Evolutionary conservation across 306 rosid species (phyloP).

Genomic region (Sesbania bispinosa): DNA sequence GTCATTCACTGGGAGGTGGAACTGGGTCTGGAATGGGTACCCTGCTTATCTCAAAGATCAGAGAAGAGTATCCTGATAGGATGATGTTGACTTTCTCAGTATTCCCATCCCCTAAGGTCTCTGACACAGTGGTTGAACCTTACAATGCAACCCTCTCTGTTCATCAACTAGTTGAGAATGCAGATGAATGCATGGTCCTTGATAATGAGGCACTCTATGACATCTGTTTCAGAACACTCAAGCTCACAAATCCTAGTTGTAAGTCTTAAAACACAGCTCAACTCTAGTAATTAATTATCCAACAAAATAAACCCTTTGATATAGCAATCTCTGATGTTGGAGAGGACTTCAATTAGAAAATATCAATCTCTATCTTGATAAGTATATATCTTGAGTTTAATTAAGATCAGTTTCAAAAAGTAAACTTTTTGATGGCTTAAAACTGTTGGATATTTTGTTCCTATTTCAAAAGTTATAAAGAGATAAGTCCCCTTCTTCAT

Average conservation of each 20-base stretch:
- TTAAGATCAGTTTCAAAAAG: background rate
- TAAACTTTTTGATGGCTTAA: too few relatives aligned
- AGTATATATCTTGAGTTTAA: background rate
- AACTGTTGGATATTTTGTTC: too few relatives aligned
- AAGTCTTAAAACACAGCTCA: slow-evolving; percentile 28
- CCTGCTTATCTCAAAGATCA: slow-evolving; percentile 78
- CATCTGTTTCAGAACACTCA: slow-evolving; percentile 86
- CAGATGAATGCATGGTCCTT: slow-evolving; percentile 84
- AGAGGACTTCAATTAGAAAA: too few relatives aligned
- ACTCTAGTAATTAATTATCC: background rate
- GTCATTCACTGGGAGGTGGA: slow-evolving; percentile 95
- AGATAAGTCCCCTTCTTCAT: too few relatives aligned
- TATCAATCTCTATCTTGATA: background rate
- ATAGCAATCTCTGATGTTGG: background rate
- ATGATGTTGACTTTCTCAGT: slow-evolving; percentile 96
- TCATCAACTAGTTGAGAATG: slow-evolving; percentile 84
- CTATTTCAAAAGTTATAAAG: too few relatives aligned
- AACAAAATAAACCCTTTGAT: background rate
- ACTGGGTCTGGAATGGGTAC: slow-evolving; percentile 98
- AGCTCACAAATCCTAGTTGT: slow-evolving; percentile 93
- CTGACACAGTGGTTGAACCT: slow-evolving; percentile 94
- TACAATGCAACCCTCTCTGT: slow-evolving; percentile 90
- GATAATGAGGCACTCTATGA: slow-evolving; percentile 83
- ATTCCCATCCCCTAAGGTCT: slow-evolving; percentile 68
- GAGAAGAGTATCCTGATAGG: slow-evolving; percentile 92